Evolutionary conservation across 2,329 filamentous ascomycete species (phyloP).

Genomic region (Metarhizium brunneum): DNA sequence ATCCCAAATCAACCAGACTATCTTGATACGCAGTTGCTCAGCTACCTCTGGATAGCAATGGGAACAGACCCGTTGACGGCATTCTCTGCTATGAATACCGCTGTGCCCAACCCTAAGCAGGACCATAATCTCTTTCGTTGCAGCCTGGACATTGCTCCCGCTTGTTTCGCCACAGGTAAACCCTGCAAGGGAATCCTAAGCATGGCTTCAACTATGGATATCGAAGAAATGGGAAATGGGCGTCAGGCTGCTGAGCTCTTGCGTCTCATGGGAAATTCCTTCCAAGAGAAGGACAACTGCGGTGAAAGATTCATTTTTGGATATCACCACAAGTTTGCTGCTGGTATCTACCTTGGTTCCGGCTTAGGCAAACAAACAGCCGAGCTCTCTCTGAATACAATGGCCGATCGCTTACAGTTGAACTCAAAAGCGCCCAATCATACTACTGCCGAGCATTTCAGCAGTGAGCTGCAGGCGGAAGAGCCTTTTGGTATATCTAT

Average conservation of each 20-base stretch:
- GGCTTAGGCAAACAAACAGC: slow-evolving; percentile 5
- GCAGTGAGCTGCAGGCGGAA: neutral
- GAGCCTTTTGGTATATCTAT: neutral
- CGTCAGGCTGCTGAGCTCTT: neutral
- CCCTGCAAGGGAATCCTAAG: neutral
- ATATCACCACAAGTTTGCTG: slow-evolving; percentile 8
- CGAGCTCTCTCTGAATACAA: neutral
- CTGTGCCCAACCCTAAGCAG: neutral
- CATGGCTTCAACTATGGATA: too few relatives aligned
- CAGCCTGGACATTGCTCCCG: neutral
- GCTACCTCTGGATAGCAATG: neutral
- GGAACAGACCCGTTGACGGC: neutral
- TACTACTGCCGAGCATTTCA: neutral
- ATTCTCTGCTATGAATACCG: neutral
- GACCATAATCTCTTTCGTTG: neutral
- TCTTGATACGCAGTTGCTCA: slow-evolving; percentile 9
- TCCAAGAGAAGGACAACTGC: slow-evolving; percentile 11
- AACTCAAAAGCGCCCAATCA: neutral
- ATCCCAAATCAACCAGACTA: slow-evolving; percentile 3
- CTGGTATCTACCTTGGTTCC: slow-evolving; percentile 9
- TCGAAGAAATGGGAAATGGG: neutral
- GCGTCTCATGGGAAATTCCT: slow-evolving; percentile 6
- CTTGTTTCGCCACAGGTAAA: neutral
- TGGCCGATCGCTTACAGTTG: neutral
- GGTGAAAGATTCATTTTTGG: slow-evolving; percentile 11